These are phyloP conservation scores for Botryotinia calthae DNA, from an alignment of 2,329 filamentous ascomycete genomes.

Conservation along the genomic window DNA sequence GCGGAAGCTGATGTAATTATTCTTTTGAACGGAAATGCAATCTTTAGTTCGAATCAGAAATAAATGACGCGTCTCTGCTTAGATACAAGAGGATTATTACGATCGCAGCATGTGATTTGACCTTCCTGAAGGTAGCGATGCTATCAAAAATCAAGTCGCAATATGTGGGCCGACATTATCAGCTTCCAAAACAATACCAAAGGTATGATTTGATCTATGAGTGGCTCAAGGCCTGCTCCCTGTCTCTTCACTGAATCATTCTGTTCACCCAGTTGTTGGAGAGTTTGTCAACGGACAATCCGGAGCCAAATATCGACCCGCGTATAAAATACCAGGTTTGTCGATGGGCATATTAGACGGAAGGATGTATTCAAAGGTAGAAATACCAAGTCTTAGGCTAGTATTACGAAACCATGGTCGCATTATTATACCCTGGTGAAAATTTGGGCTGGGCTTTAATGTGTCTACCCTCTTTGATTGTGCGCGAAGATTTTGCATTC, in stretches of 20 bases:
- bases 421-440: slow-evolving; percentile 40
- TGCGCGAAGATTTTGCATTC: slow-evolving; percentile 43
- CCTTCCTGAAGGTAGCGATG: slow-evolving; percentile 40
- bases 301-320: background rate
- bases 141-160: slow-evolving; percentile 43
- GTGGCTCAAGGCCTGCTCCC: slow-evolving; percentile 40
- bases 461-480: slow-evolving; percentile 39
- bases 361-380: slow-evolving; percentile 31
- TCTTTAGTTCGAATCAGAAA: slow-evolving; percentile 41
- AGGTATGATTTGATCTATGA: slow-evolving; percentile 42
- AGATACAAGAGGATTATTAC: slow-evolving; percentile 37
- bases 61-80: slow-evolving; percentile 33
- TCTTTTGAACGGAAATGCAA: slow-evolving; percentile 43
- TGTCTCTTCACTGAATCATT: slow-evolving; percentile 32
- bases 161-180: slow-evolving; percentile 46
- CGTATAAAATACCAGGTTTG: slow-evolving; percentile 42
- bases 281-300: slow-evolving; percentile 32
- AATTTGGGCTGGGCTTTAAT: slow-evolving; percentile 48
- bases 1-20: slow-evolving; percentile 42
- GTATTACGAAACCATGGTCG: slow-evolving; percentile 44
- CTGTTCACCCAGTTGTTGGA: slow-evolving; percentile 31
- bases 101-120: slow-evolving; percentile 45
- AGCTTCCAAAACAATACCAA: slow-evolving; percentile 42
- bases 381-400: slow-evolving; percentile 40
- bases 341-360: background rate